Percentiles rank a stretch among this genome's conserved stretches.
phyloP scores from a whole-genome alignment of 768 basidiomycete species.

The Cantharellus anzutake region DNA sequence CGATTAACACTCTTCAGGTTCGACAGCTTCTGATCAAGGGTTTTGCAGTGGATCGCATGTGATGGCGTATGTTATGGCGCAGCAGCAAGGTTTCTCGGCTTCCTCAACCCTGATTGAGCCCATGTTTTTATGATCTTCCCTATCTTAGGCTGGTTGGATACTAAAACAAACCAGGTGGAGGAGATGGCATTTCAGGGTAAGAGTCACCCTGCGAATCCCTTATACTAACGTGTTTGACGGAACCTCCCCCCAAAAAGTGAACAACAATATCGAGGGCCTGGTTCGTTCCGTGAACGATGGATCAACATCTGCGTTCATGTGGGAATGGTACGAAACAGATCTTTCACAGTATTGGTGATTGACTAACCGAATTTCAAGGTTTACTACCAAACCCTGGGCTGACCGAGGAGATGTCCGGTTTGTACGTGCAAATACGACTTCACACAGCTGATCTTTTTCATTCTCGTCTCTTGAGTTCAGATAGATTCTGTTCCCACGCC shows the following conservation, averaged over 20 bases:
- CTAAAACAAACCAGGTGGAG: slow-evolving; percentile 22
- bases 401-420: slow-evolving; percentile 68
- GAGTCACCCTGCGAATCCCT: slow-evolving; percentile 4
- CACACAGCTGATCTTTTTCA: background rate
- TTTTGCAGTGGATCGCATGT: slow-evolving; percentile 59
- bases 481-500: slow-evolving; percentile 79
- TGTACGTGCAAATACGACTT: slow-evolving; percentile 15
- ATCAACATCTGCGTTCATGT: slow-evolving; percentile 80
- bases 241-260: slow-evolving; percentile 27
- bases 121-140: background rate
- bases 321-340: slow-evolving; percentile 42
- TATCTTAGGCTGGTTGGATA: slow-evolving; percentile 35
- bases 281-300: slow-evolving; percentile 78
- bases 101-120: background rate
- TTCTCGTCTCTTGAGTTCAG: slow-evolving; percentile 18
- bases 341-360: background rate
- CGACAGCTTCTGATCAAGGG: background rate
- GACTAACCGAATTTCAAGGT: slow-evolving; percentile 19
- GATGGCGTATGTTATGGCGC: slow-evolving; percentile 90
- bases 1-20: slow-evolving; percentile 2
- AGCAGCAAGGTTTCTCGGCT: slow-evolving; percentile 34
- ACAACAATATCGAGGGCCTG: slow-evolving; percentile 63
- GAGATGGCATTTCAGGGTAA: slow-evolving; percentile 40
- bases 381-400: slow-evolving; percentile 63
- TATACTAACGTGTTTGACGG: background rate